Evolutionary conservation across 2,329 filamentous ascomycete genomes (phyloP), one percentile per base, ranked within the genome.

Genomic region (Lasiodiplodia sp.): DNA sequence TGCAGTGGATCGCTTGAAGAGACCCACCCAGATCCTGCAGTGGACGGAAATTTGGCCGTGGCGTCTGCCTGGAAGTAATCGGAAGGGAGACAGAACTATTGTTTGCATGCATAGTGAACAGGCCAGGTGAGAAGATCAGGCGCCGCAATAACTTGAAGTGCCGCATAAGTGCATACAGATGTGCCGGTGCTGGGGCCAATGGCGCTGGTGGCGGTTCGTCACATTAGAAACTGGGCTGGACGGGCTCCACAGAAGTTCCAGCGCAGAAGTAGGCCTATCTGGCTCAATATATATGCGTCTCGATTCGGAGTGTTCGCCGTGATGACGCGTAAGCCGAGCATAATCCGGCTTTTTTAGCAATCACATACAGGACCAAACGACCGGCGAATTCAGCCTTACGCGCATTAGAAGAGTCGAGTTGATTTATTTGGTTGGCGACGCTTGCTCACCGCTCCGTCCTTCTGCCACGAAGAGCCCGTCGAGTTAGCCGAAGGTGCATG

Each of bases 241-340:
- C 51, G 37, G 60, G 14, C 23, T 49, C 60, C 34, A 58, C 55
- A 38, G 23, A 28, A 52, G n/a, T 14, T 38, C 47, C 44, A 64
- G 60, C 47, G 47, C 47, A 58, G 28, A 49, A 37, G 47, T 38
- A 64, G 60, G 60, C 31, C 47, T 52, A 52, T 64, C 60, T 64
- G 60, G n/a, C 60, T 64, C 51, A 64, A 64, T 64, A 64, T 64
- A 64, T 64, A 37, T 25, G 10, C 18, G 28, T 49, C 60, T 64
- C 44, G 25, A 52, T 64, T 52, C 2, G 60, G 60, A 38, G 44
- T n/a, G 28, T 64, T 40, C 60, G 60, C 60, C 60, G 60, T n/a
- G 11, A 49, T 49, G 60, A 64, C 60, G 60, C 60, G 60, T 64
- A 52, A 64, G 44, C 60, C 60, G 44, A 49, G 44, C 44, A 63